Base-by-base conservation (phyloP, 257 asterid species). In the Solanum raphanifolium region DNA sequence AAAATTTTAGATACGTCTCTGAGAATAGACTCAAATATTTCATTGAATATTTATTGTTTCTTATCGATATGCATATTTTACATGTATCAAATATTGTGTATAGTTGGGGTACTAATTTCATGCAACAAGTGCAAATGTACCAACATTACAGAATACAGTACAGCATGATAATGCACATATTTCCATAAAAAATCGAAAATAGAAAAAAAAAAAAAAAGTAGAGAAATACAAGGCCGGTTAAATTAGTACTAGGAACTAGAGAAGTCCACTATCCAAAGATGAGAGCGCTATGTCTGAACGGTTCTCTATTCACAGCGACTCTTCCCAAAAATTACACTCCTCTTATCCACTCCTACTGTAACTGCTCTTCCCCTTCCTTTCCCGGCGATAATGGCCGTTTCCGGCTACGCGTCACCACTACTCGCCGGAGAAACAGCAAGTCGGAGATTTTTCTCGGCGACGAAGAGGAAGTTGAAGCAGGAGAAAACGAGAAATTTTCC, bases 361-460 rank as follows among this genome's bases (percentile, higher is more conserved):
- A 79, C 25, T 29, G 66, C 39, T 29, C 25, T 13, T 76, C 35
- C 13, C 52, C 58, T 43, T 79, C 27, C 23, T 25, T 39, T n/a
- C 35, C 83, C 83, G 60, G 23, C 35, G 58, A 39, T 79, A 81
- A 48, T 81, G 29, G 85, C 20, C 43, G 29, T 71, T 46, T 86
- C 35, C 31, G 82, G 32, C 20, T 31, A 41, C 88, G 43, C 36
- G 36, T 62, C 23, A 43, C 55, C 65, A 58, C 71, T 86, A 66
- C 21, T 41, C 82, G 83, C 69, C 83, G 65, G 31, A 84, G 25
- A 62, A 87, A 89, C 23, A 72, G 29, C 90, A 85, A 29, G 92
- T 82, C 55, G 88, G 83, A 88, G 65, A 86, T 78, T 74, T 75
- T 75, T 87, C 38, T 79, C 25, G 91, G 76, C n/a, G 90, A 20